A percentile compares a stretch with the other conserved stretches of the same genome.
Conservation (phyloP, 768 basidiomycete genomes). For the Mycena kentingensis region DNA sequence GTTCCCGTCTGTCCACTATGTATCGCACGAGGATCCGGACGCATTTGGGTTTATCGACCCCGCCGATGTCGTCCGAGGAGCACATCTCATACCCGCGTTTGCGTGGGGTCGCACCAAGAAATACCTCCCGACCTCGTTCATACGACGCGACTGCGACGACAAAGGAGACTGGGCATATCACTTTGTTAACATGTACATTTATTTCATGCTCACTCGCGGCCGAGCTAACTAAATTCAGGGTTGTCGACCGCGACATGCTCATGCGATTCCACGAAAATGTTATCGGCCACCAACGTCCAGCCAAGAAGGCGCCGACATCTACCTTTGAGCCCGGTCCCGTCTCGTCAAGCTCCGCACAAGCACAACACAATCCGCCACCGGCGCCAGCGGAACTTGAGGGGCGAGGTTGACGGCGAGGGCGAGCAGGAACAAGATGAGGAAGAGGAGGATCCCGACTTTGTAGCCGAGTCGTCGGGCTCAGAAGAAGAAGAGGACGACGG, state of each 20-base stretch:
- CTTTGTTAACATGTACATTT: conserved; percentile 39
- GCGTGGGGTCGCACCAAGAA: conserved; percentile 18
- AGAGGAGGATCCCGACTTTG: too few relatives aligned
- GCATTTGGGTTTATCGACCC: conserved; percentile 54
- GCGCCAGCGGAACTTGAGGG: too few relatives aligned
- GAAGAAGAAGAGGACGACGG: too few relatives aligned
- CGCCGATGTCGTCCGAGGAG: conserved; percentile 35
- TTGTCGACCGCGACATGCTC: conserved; percentile 37
- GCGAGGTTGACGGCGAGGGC: too few relatives aligned
- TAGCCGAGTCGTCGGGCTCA: too few relatives aligned
- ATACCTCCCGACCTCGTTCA: conserved; percentile 15
- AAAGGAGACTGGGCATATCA: conserved; percentile 37
- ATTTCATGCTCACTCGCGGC: neutral
- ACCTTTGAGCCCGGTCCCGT: too few relatives aligned
- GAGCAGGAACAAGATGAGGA: too few relatives aligned
- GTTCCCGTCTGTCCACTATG: conserved; percentile 29
- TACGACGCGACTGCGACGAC: conserved; percentile 10
- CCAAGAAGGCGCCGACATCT: too few relatives aligned
- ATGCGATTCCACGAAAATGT: conserved; percentile 25
- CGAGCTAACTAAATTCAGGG: conserved; percentile 23
- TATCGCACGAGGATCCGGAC: conserved; percentile 26
- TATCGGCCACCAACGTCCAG: neutral
- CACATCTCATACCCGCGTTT: conserved; percentile 48
- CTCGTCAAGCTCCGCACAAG: too few relatives aligned
- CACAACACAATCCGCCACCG: too few relatives aligned